phyloP scores from a whole-genome alignment of 2,329 filamentous ascomycete species.

The Gaeumannomyces sp. region DNA sequence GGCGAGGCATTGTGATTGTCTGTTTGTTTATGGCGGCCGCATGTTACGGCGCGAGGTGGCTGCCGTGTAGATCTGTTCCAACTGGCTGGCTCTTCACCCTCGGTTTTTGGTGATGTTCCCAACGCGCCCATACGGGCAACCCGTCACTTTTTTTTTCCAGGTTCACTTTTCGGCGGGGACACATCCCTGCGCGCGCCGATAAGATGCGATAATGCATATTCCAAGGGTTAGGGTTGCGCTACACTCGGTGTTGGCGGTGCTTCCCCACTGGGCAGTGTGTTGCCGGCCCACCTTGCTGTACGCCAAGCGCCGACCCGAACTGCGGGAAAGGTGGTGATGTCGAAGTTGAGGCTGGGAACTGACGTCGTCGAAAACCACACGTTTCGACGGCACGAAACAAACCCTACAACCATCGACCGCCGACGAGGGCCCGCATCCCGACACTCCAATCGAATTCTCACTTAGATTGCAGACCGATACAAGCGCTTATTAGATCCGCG shows the following conservation, averaged over 20 bases:
- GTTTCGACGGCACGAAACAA: neutral
- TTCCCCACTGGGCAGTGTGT: neutral
- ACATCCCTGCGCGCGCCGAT: neutral
- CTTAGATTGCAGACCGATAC: neutral
- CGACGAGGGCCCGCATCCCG: neutral
- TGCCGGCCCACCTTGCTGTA: neutral
- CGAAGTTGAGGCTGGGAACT: neutral
- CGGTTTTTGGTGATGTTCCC: neutral
- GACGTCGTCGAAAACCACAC: neutral
- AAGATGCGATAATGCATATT: neutral
- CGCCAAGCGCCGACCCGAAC: neutral
- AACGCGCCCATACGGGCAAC: neutral
- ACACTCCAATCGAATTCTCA: neutral
- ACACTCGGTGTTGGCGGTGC: neutral
- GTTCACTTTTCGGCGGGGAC: neutral
- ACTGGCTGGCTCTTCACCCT: neutral
- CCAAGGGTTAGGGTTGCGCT: neutral
- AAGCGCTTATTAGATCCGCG: neutral
- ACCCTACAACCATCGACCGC: neutral
- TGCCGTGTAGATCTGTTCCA: neutral
- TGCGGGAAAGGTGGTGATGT: neutral
- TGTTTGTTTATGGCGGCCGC: conserved; percentile 1
- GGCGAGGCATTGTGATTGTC: conserved; percentile 57
- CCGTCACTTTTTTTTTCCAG: neutral
- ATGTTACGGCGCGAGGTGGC: neutral